These are phyloP conservation scores for Phycomyces blakesleeanus DNA, from an alignment of 192 early-diverging fungal genomes.

Conservation along the genomic window DNA sequence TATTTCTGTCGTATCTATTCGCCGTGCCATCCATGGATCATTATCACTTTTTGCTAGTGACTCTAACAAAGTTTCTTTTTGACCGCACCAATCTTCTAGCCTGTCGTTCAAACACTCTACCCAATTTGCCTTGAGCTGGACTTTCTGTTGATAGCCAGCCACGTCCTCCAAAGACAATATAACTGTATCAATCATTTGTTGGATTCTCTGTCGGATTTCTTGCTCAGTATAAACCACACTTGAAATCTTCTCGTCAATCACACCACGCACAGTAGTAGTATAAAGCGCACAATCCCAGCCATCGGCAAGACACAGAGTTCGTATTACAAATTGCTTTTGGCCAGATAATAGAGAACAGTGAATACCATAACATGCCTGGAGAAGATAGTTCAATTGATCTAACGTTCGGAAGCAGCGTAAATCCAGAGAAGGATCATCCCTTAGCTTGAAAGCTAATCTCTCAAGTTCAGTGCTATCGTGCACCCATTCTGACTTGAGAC, in stretches of 20 bases:
- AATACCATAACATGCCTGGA: constrained; percentile 14
- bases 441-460: neutral
- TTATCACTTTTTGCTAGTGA: neutral
- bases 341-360: neutral
- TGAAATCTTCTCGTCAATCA: constrained; percentile 6
- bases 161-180: constrained; percentile 2
- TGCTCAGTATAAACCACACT: constrained; percentile 22
- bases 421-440: neutral
- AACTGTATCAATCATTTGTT: constrained; percentile 17
- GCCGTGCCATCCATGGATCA: constrained; percentile 4
- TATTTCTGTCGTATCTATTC: constrained; percentile 9
- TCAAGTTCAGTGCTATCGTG: neutral
- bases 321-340: neutral
- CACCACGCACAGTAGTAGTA: neutral
- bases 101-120: constrained; percentile 15
- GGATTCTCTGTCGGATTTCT: constrained; percentile 11
- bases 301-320: neutral
- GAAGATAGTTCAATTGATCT: constrained; percentile 11
- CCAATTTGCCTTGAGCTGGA: constrained; percentile 8
- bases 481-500: neutral
- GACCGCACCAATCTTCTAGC: constrained; percentile 15
- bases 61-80: neutral
- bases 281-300: constrained; percentile 3
- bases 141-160: neutral
- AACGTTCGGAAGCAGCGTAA: neutral